Evolutionary conservation across 306 rosid species (phyloP), one percentile per base, ranked within the genome.

Genomic region (Prunus mira): DNA sequence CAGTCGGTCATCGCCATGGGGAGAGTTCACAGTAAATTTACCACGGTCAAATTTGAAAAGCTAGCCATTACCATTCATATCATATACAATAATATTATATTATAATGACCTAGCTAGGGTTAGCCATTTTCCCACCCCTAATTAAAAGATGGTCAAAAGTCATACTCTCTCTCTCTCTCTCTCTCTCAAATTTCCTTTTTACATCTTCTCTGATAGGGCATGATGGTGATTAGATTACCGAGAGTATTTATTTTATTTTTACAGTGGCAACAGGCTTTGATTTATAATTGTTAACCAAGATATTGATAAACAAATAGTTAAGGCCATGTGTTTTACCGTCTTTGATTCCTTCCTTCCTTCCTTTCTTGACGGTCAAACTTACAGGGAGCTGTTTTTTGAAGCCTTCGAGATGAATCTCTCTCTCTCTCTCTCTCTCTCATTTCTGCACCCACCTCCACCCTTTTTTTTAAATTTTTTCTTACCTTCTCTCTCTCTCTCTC

Each of bases 321-420:
- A 82, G 82, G 85, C 69, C 91, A 90, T 85, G 96, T 89, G 95
- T 89, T 89, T 89, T 88, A 91, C 89, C 85, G 72, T 79, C 75
- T 85, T 86, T 88, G 97, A 91, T 93, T 93, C 96, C 91, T 85
- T 90, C 82, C 70, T 85, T 92, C 92, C 89, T 86, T 92, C 93
- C 89, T 86, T 84, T 75, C 65, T 88, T 85, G 78, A 75, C 85
- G 88, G 98, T 93, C 97, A 93, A 93, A 93, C 81, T 89, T 82
- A 83, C 87, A 9, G 67, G 76, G 22, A 20, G 67, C 25, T 82
- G 75, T 51, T 82, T 80, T 77, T 90, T 82, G 84, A 84, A 84
- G 51, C 83, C 71, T 87, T 90, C 96, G 91, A 93, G 96, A 85
- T 73, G 69, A 72, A 69, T 57, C 74, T 80, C 85, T 82, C 78